Evolutionary conservation across 2,329 filamentous ascomycete species (phyloP).

Genomic region (Harringtonia lauricola): DNA sequence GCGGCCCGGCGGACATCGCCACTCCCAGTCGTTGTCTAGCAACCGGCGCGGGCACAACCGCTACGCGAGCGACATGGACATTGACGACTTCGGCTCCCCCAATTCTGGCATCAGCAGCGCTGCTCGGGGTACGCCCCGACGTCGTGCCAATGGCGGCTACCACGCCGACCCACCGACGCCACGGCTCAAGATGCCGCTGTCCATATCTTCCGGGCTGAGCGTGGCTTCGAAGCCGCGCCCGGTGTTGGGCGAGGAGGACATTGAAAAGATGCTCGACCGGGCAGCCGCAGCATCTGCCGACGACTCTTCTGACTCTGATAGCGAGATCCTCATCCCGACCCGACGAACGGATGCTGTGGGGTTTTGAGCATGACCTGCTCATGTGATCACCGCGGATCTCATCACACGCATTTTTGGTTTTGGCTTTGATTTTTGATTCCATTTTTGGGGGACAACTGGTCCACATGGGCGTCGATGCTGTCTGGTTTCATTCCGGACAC

Average conservation of each 20-base stretch:
- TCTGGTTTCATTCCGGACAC: too few species aligned
- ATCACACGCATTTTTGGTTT: background rate
- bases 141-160: conserved; percentile 29
- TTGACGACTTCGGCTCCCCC: conserved; percentile 27
- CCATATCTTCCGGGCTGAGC: conserved; percentile 38
- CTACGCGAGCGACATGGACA: conserved; percentile 35
- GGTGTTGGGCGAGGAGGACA: conserved; percentile 41
- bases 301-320: conserved; percentile 46
- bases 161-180: conserved; percentile 16
- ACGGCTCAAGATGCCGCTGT: conserved; percentile 28
- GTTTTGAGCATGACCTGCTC: background rate
- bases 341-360: conserved; percentile 5
- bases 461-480: background rate
- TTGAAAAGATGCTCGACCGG: conserved; percentile 46
- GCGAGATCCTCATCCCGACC: conserved; percentile 40
- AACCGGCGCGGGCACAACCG: conserved; percentile 15
- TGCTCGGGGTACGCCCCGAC: conserved; percentile 26
- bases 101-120: conserved; percentile 14
- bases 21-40: conserved; percentile 15
- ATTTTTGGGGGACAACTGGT: background rate
- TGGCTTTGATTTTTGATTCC: background rate
- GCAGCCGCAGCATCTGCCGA: conserved; percentile 32
- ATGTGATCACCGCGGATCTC: too few species aligned
- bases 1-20: conserved; percentile 17
- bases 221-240: conserved; percentile 26